These are phyloP conservation scores for Arthromyces matolae DNA, from an alignment of 768 basidiomycete genomes.

Conservation along the genomic window DNA sequence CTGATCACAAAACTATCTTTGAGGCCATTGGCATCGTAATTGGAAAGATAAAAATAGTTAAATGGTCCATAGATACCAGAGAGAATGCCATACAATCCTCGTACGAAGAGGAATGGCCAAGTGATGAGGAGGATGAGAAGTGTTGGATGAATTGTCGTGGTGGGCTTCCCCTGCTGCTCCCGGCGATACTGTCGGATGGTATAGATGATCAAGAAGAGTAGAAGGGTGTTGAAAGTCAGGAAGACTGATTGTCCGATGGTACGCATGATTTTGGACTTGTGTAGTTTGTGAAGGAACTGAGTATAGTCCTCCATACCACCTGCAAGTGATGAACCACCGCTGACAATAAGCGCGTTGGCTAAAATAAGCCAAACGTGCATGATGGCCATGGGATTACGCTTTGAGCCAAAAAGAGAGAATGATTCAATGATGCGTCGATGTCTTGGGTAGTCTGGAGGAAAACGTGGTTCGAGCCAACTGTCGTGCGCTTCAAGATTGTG, in stretches of 20 bases:
- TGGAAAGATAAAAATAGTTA: slow-evolving; percentile 22
- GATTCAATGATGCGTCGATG: slow-evolving; percentile 21
- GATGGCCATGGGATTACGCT: slow-evolving; percentile 25
- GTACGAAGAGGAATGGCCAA: slow-evolving; percentile 31
- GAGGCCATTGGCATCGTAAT: slow-evolving; percentile 20
- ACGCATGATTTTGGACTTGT: slow-evolving; percentile 26
- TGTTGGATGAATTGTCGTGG: slow-evolving; percentile 30
- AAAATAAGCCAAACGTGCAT: slow-evolving; percentile 28
- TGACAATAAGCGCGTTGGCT: slow-evolving; percentile 31
- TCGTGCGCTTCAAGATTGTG: slow-evolving; percentile 26
- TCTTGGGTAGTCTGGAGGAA: slow-evolving; percentile 13
- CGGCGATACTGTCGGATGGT: slow-evolving; percentile 23
- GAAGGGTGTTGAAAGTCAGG: slow-evolving; percentile 25
- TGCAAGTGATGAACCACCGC: slow-evolving; percentile 29
- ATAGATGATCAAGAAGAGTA: slow-evolving; percentile 22
- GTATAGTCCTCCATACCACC: slow-evolving; percentile 19
- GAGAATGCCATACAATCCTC: slow-evolving; percentile 31
- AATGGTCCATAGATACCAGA: slow-evolving; percentile 21
- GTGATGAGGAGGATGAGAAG: slow-evolving; percentile 23
- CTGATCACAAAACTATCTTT: slow-evolving; percentile 21
- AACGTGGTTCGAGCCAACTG: slow-evolving; percentile 33
- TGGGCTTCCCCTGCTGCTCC: slow-evolving; percentile 10
- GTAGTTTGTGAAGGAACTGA: slow-evolving; percentile 16
- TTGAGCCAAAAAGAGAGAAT: slow-evolving; percentile 20
- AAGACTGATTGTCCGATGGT: slow-evolving; percentile 30